Evolutionary conservation across 306 rosid species (phyloP), one percentile per base, ranked within the genome.

Genomic region (Chamaecrista fasciculata): DNA sequence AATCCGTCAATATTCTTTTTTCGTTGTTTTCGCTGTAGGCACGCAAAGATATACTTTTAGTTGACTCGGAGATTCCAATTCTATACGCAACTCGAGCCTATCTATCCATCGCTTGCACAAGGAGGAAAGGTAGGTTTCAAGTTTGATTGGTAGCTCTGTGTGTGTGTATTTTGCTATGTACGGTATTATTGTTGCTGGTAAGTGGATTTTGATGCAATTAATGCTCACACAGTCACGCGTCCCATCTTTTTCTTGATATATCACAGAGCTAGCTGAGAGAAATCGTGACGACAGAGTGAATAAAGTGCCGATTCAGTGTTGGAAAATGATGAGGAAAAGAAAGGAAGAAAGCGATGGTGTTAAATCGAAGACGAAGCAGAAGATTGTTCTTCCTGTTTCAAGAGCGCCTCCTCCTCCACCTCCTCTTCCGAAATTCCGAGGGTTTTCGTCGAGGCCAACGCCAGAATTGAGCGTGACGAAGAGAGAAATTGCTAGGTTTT

Each of bases 401-500:
- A 26, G 36, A 23, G 63, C 83, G 2, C 85, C 90, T 0, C 89
- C 81, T 0, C 63, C 43, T 0, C 87, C 84, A 0, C 88, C 87
- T 0, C 88, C 92, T 5, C 77, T 82, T 42, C 87, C 86, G 0
- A 77, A 80, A 55, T 81, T 84, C 40, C 52, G 69, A 43, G 66
- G 8, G 31, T 40, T 65, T 14, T 42, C 74, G 7, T 42, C 74
- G 7, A 50, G 28, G 29, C 36, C 46, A 34, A 53, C 63, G 68
- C 40, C 29, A 4, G 83, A 82, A 67, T 76, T 81, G 73, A 86
- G 97, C 14, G 84, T 91, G 61, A 91, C 92, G 5, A 91, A 84
- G 61, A 70, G 68, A 74, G 97, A 88, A 78, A 91, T 91, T 5
- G 91, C 86, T n/a, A 81, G 8, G 83, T 91, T 84, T 71, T 91